A percentile compares a stretch with the other conserved stretches of the same genome.
phyloP scores from a whole-genome alignment of 306 rosid genomes.

The Hippophae rhamnoides region DNA sequence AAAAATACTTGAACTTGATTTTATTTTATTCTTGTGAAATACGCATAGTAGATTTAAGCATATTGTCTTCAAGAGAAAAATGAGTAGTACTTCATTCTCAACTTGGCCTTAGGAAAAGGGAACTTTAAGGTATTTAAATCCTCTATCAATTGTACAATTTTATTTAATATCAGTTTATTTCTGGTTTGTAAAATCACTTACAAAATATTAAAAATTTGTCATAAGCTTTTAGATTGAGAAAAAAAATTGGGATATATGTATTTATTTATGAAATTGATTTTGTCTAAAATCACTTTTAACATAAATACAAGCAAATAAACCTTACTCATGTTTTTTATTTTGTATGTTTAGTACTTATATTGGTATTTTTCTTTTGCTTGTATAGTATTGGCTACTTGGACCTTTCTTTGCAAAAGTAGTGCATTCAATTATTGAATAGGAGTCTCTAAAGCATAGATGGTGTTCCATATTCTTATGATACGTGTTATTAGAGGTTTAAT shows the following conservation, averaged over 20 bases:
- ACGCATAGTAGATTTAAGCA: too few relatives aligned
- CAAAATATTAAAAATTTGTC: not conserved
- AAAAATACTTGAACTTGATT: too few relatives aligned
- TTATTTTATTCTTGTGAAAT: too few relatives aligned
- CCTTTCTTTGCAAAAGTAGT: constrained; percentile 53
- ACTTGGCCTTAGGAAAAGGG: constrained; percentile 92
- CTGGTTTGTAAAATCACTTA: too few relatives aligned
- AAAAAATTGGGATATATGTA: too few relatives aligned
- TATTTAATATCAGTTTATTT: not conserved
- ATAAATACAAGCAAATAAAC: too few relatives aligned
- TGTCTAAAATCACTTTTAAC: too few relatives aligned
- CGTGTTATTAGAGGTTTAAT: not conserved
- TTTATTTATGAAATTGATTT: too few relatives aligned
- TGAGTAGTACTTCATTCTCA: constrained; percentile 19
- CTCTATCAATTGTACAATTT: not conserved
- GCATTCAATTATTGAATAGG: constrained; percentile 37
- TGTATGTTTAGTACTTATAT: too few relatives aligned
- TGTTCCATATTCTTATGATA: constrained; percentile 47
- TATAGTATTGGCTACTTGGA: constrained; percentile 54
- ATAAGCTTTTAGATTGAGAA: too few relatives aligned
- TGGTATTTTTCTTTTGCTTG: not conserved
- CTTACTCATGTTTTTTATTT: too few relatives aligned
- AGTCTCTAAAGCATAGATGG: constrained; percentile 34
- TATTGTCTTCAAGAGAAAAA: too few relatives aligned
- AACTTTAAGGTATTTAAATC: constrained; percentile 44